A percentile compares a stretch with the other conserved stretches of the same genome.
These are phyloP conservation scores for Boletales sp. DNA, from an alignment of 768 basidiomycete genomes.

Conservation along the genomic window DNA sequence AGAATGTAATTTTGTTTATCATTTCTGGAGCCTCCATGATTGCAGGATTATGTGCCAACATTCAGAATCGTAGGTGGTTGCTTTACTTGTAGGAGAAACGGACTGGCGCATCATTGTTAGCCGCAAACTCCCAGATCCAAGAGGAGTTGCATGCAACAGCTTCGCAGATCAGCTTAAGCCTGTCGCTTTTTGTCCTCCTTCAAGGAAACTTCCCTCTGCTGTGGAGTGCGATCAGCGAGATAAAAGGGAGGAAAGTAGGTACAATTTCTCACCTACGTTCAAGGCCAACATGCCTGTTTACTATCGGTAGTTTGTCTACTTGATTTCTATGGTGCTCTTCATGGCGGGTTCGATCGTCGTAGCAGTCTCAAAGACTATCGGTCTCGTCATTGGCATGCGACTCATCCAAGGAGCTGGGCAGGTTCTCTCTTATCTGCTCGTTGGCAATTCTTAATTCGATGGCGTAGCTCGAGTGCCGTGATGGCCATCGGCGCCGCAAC, in stretches of 20 bases:
- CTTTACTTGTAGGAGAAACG: neutral
- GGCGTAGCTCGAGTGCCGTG: constrained; percentile 56
- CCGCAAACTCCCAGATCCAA: constrained; percentile 68
- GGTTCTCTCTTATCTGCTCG: constrained; percentile 1
- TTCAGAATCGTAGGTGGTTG: constrained; percentile 27
- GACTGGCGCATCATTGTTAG: constrained; percentile 31
- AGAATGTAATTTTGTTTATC: constrained; percentile 20
- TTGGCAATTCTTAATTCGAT: neutral
- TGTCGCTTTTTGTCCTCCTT: constrained; percentile 68
- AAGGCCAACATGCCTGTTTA: neutral
- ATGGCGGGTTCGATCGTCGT: constrained; percentile 55
- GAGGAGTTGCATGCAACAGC: constrained; percentile 56
- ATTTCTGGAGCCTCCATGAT: constrained; percentile 30
- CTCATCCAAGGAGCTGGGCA: constrained; percentile 63
- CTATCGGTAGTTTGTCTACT: constrained; percentile 47
- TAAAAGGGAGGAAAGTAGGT: constrained; percentile 68
- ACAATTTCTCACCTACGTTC: neutral
- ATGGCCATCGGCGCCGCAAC: constrained; percentile 67
- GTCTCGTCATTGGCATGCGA: constrained; percentile 63
- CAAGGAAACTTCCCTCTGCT: constrained; percentile 54
- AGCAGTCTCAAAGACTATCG: constrained; percentile 53
- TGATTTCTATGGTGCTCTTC: constrained; percentile 50
- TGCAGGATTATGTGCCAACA: constrained; percentile 23
- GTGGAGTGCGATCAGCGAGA: constrained; percentile 37
- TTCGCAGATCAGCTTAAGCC: constrained; percentile 61